Conservation (phyloP, 352 stramenopile species). For the Pythium aphanidermatum region DNA sequence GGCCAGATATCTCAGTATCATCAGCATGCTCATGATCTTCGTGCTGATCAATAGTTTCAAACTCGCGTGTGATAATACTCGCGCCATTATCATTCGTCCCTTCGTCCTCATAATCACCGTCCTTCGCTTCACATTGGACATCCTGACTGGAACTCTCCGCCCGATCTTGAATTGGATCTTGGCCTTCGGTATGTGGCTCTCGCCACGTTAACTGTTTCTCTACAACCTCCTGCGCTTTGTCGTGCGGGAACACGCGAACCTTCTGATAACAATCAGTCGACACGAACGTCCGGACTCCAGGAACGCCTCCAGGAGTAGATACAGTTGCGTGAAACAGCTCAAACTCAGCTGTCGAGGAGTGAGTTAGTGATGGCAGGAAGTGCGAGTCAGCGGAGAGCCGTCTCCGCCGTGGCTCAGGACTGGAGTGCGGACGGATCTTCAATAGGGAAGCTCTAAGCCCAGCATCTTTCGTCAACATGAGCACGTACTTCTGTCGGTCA, state of each 20-base stretch:
- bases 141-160: too few relatives aligned
- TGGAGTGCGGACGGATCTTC: slow-evolving; percentile 20
- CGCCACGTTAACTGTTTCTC: slow-evolving; percentile 4
- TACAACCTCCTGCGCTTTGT: neutral
- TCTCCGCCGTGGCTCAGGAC: slow-evolving; percentile 11
- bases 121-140: too few relatives aligned
- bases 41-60: too few relatives aligned
- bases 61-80: too few relatives aligned
- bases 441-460: too few relatives aligned
- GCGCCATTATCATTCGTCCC: too few relatives aligned
- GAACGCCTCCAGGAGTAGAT: neutral
- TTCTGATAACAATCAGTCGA: neutral
- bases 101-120: too few relatives aligned
- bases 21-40: too few relatives aligned
- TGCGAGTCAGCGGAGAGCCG: neutral
- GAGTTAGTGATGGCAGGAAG: slow-evolving; percentile 5
- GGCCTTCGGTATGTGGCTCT: too few relatives aligned
- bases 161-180: too few relatives aligned
- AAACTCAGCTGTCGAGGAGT: slow-evolving; percentile 1
- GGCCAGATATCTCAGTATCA: too few relatives aligned
- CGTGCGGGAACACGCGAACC: slow-evolving; percentile 3
- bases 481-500: slow-evolving; percentile 1
- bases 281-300: slow-evolving; percentile 1
- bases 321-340: slow-evolving; percentile 5
- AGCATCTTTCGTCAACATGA: slow-evolving; percentile 5